Evolutionary conservation across 2,329 filamentous ascomycete species (phyloP), one percentile per base, ranked within the genome.

Genomic region (Madurella mycetomatis): DNA sequence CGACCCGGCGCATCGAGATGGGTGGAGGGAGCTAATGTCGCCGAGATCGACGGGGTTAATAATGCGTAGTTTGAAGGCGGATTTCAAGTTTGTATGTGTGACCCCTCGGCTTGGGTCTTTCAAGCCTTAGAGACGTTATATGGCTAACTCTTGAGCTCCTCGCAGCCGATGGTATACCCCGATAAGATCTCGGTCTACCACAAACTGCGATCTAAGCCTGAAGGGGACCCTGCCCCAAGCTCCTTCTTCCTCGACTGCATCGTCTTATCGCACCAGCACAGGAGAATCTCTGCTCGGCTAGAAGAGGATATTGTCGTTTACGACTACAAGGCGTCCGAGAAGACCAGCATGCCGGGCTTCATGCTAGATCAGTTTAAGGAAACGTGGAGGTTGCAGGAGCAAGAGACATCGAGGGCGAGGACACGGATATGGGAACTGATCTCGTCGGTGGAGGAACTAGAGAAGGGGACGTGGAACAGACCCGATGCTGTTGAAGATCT

Each of bases 111-210:
- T 18, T 16, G 8, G 17, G 4, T 19, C 18, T 15, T 41, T 39
- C 37, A 42, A 17, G 31, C 31, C 17, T 58, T 44, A 9, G 9
- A 4, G 9, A 48, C 18, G 37, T 25, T 25, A 25, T 7, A 37
- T n/a, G 41, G 30, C 51, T 45, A 57, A 50, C 41, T 4, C 12
- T 40, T 44, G 37, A 45, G 1, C 15, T 13, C 11, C 9, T 9
- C 11, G 30, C 60, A 90, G 88, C 90, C 91, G 15, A 86, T 96
- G 82, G 86, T 79, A 34, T 95, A 83, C 69, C 91, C 91, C 0
- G 91, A 96, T 69, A 80, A 81, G 47, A 83, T 95, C 58, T 90
- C 87, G 0, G 89, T 94, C 17, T 87, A 92, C 64, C 90, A 96
- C 72, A 92, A 87, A 67, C 79, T 96, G 12, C 72, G 78, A 2